These are phyloP conservation scores for Yamadazyma triangularis DNA, from an alignment of 1,139 yeast genomes.

Conservation along the genomic window DNA sequence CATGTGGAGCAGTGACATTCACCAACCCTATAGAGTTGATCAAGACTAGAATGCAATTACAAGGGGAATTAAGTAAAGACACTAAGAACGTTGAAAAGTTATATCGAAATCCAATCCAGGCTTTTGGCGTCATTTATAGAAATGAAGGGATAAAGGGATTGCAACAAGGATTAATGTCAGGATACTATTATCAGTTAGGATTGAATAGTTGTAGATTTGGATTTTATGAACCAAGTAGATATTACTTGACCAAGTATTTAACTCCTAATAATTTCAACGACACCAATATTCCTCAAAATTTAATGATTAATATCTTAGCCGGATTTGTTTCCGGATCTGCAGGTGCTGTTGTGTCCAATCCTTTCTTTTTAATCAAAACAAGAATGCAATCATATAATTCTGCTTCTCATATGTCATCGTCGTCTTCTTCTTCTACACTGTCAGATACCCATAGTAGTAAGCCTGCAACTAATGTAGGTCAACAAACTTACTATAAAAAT, in stretches of 20 bases:
- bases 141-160: conserved; percentile 85
- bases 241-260: conserved; percentile 49
- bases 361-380: conserved; percentile 86
- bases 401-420: conserved; percentile 20
- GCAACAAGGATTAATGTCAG: conserved; percentile 82
- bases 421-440: background rate
- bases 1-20: conserved; percentile 96
- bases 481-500: conserved; percentile 81
- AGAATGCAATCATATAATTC: conserved; percentile 83
- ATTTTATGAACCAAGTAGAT: conserved; percentile 83
- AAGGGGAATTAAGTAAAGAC: conserved; percentile 74
- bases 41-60: conserved; percentile 93
- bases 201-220: conserved; percentile 94
- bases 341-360: conserved; percentile 89
- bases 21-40: conserved; percentile 94
- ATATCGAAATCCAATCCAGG: conserved; percentile 85
- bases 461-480: conserved; percentile 50
- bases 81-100: conserved; percentile 44
- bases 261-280: conserved; percentile 45
- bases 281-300: conserved; percentile 48
- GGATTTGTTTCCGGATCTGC: conserved; percentile 85
- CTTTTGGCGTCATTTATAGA: conserved; percentile 64
- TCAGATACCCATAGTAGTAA: background rate
- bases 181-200: conserved; percentile 84
- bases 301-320: conserved; percentile 66